Percentiles rank a stretch among this genome's conserved stretches.
phyloP scores from a whole-genome alignment of 768 basidiomycete species.

The Naematelia encephala region DNA sequence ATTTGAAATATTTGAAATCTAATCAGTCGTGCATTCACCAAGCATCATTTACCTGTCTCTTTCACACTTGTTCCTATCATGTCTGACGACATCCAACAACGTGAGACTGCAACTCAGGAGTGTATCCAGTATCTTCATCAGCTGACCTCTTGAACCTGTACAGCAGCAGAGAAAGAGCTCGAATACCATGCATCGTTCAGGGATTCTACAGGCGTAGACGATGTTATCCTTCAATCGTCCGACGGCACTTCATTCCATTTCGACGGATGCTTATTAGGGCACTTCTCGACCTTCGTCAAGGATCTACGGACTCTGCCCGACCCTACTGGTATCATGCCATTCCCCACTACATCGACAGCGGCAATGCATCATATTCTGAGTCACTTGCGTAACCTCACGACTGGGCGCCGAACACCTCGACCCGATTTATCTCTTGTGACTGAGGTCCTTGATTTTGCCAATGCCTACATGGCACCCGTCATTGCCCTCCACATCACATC shows the following conservation, averaged over 20 bases:
- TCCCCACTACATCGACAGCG: neutral
- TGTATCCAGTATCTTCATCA: too few species aligned
- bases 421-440: neutral
- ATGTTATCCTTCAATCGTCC: neutral
- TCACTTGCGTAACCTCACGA: neutral
- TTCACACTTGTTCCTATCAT: too few species aligned
- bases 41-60: too few species aligned
- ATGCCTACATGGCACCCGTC: neutral
- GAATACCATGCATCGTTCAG: neutral
- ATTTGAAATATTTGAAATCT: too few species aligned
- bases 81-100: too few species aligned
- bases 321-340: neutral
- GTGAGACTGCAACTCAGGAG: too few species aligned
- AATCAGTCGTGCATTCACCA: too few species aligned
- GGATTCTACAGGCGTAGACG: neutral
- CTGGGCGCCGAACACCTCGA: neutral
- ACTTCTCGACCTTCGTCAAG: neutral
- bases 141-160: too few species aligned
- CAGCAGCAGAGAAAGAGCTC: neutral
- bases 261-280: neutral
- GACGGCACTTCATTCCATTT: neutral
- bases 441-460: neutral
- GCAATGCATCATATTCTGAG: neutral
- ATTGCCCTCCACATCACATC: neutral
- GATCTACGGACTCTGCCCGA: neutral